Evolutionary conservation across 2,329 filamentous ascomycete genomes (phyloP).

Genomic region (Hypoxylon sp.): DNA sequence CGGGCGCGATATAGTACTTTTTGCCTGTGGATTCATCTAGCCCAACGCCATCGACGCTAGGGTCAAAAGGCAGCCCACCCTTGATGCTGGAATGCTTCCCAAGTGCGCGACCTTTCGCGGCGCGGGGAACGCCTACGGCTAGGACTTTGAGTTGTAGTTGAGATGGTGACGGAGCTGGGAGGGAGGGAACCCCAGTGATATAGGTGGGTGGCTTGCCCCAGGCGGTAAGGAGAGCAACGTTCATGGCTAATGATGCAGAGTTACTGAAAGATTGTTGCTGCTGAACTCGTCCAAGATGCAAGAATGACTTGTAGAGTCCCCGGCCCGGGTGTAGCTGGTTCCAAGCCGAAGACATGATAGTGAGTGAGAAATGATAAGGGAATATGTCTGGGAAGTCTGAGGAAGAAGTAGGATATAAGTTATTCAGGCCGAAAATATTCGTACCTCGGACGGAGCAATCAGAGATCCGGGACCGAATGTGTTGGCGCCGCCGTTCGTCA

Average conservation of each 20-base stretch:
- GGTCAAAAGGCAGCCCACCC: slow-evolving; percentile 25
- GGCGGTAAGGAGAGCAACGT: slow-evolving; percentile 20
- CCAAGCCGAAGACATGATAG: slow-evolving; percentile 20
- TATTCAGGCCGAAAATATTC: slow-evolving; percentile 3
- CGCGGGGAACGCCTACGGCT: slow-evolving; percentile 30
- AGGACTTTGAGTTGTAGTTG: slow-evolving; percentile 30
- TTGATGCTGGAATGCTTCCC: slow-evolving; percentile 26
- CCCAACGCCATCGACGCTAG: slow-evolving; percentile 27
- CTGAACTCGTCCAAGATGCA: slow-evolving; percentile 10
- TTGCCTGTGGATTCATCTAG: slow-evolving; percentile 26
- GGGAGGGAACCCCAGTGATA: slow-evolving; percentile 11
- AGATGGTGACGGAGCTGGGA: slow-evolving; percentile 25
- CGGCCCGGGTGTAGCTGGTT: slow-evolving; percentile 14
- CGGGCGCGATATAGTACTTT: slow-evolving; percentile 22
- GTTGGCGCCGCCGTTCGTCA: background rate
- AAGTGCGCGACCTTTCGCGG: slow-evolving; percentile 14
- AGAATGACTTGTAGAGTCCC: slow-evolving; percentile 16
- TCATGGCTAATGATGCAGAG: slow-evolving; percentile 20
- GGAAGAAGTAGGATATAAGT: slow-evolving; percentile 2
- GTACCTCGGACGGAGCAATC: slow-evolving; percentile 2
- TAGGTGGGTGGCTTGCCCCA: slow-evolving; percentile 30
- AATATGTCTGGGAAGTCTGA: slow-evolving; percentile 6
- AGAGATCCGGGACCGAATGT: slow-evolving; percentile 7
- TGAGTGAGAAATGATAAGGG: background rate
- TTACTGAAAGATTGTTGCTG: slow-evolving; percentile 13